Percentiles rank a stretch among this genome's conserved stretches.
Evolutionary conservation across 2,329 filamentous ascomycete genomes (phyloP).

Genomic region (Pyrenochaeta sp.): DNA sequence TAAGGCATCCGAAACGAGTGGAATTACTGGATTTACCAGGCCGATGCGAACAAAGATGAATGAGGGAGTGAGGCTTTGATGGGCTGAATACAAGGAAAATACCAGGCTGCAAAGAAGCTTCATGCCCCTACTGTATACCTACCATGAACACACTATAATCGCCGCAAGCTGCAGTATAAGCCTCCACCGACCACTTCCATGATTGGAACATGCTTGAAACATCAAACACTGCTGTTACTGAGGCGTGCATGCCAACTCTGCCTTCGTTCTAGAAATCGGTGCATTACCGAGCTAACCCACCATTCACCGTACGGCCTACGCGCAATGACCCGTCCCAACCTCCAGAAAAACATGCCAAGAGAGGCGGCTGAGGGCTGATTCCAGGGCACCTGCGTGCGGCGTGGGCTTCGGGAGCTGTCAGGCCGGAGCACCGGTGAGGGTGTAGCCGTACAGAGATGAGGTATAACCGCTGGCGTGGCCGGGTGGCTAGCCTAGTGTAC

Average conservation of each 20-base stretch:
- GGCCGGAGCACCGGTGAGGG: slow-evolving; percentile 27
- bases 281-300: slow-evolving; percentile 28
- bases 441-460: slow-evolving; percentile 33
- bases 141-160: slow-evolving; percentile 25
- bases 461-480: slow-evolving; percentile 40
- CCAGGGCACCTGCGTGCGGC: slow-evolving; percentile 30
- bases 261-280: slow-evolving; percentile 29
- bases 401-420: slow-evolving; percentile 29
- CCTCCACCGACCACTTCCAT: slow-evolving; percentile 13
- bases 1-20: slow-evolving; percentile 26
- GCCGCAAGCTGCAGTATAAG: slow-evolving; percentile 21
- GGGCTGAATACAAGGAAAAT: too few species aligned
- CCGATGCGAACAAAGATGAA: too few species aligned
- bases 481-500: slow-evolving; percentile 26
- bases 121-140: slow-evolving; percentile 18
- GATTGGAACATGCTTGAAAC: slow-evolving; percentile 32
- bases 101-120: slow-evolving; percentile 15
- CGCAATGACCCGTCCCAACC: slow-evolving; percentile 29
- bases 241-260: slow-evolving; percentile 32
- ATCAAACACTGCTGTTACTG: slow-evolving; percentile 31
- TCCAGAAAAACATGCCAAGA: slow-evolving; percentile 34
- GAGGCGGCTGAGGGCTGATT: slow-evolving; percentile 36
- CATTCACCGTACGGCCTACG: slow-evolving; percentile 36
- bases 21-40: slow-evolving; percentile 6
- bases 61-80: too few species aligned